Conservation (phyloP, 441 rosid genomes). For the Gossypium trilobum region DNA sequence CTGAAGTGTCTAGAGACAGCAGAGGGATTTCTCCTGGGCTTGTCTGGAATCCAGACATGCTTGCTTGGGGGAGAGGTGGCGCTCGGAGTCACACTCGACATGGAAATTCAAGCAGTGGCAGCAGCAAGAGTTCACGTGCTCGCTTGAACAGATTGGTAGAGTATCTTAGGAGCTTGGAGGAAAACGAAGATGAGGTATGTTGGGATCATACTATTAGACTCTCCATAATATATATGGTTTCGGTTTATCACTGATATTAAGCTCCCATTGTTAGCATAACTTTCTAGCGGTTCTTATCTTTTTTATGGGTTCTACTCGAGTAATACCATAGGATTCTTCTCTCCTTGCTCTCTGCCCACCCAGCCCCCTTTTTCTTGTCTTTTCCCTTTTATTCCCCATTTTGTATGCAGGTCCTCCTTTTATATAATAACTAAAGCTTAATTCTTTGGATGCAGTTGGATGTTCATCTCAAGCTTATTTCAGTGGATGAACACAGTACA, state of each 20-base stretch:
- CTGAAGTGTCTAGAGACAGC: constrained; percentile 33
- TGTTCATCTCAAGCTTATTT: constrained; percentile 39
- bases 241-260: constrained; percentile 11
- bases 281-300: background rate
- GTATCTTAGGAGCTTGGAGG: constrained; percentile 45
- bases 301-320: background rate
- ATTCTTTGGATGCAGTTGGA: constrained; percentile 35
- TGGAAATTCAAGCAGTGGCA: constrained; percentile 36
- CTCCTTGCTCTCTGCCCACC: background rate
- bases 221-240: constrained; percentile 9
- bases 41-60: constrained; percentile 48
- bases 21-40: constrained; percentile 47
- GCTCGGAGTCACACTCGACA: constrained; percentile 57
- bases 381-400: background rate
- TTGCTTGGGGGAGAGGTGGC: constrained; percentile 74
- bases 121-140: constrained; percentile 34
- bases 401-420: background rate
- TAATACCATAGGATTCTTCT: background rate
- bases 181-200: constrained; percentile 40
- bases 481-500: constrained; percentile 31
- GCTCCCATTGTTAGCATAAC: background rate
- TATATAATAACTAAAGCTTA: constrained; percentile 6
- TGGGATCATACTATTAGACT: constrained; percentile 3
- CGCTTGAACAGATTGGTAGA: constrained; percentile 51
- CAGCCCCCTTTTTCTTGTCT: background rate